Evolutionary conservation across 2,329 filamentous ascomycete species (phyloP).

Genomic region (Colletotrichum somersetense): DNA sequence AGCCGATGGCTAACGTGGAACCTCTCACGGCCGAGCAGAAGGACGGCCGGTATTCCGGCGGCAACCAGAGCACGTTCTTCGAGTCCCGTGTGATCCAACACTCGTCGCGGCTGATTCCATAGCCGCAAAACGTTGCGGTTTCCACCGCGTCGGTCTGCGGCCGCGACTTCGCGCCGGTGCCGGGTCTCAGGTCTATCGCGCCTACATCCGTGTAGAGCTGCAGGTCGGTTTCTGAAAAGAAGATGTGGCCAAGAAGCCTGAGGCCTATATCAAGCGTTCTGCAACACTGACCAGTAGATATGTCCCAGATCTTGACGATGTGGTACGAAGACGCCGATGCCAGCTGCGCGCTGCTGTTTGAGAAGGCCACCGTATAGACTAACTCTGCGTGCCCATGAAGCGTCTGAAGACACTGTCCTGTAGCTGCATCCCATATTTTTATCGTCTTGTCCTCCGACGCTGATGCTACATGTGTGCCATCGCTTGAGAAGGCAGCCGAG

Average conservation of each 20-base stretch:
- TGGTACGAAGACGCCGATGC: too few relatives aligned
- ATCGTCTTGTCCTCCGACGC: background rate
- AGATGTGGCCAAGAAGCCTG: accelerated
- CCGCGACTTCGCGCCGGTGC: background rate
- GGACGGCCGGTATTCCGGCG: background rate
- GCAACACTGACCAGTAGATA: background rate
- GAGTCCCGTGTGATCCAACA: background rate
- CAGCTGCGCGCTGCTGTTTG: background rate
- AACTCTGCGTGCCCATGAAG: accelerated
- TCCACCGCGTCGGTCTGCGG: too few relatives aligned
- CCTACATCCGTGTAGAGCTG: background rate
- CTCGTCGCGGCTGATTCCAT: background rate
- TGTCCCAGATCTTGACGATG: too few relatives aligned
- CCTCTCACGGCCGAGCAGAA: background rate
- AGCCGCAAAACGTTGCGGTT: background rate
- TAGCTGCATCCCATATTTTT: background rate
- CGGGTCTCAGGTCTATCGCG: too few relatives aligned
- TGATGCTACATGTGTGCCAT: background rate
- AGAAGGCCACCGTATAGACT: too few relatives aligned
- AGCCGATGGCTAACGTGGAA: background rate
- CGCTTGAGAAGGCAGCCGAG: background rate
- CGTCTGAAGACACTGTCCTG: background rate
- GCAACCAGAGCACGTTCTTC: background rate
- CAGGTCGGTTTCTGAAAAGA: background rate
- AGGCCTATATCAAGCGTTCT: background rate